Evolutionary conservation across 768 basidiomycete species (phyloP).

Genomic region (Mycena latifolia): DNA sequence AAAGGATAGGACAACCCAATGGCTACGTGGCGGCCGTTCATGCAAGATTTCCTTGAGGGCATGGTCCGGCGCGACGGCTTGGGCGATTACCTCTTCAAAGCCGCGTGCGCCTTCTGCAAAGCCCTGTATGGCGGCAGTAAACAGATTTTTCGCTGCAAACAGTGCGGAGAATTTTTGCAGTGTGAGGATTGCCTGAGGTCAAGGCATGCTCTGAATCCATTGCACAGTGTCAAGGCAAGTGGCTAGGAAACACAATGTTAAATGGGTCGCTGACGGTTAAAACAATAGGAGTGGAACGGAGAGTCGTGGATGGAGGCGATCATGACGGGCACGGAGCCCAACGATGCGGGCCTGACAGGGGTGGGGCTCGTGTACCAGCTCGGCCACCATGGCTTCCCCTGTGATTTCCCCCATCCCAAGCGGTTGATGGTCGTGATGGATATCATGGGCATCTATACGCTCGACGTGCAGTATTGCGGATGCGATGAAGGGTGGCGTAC

Average conservation of each 20-base stretch:
- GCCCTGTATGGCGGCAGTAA: fast-evolving
- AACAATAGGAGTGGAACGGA: not conserved
- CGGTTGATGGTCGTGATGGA: not conserved
- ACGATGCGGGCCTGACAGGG: too few relatives aligned
- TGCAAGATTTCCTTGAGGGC: not conserved
- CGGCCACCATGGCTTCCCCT: too few relatives aligned
- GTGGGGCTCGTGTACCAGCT: slow-evolving; percentile 4
- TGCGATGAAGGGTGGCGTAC: not conserved
- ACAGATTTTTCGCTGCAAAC: slow-evolving; percentile 13
- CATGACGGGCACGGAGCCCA: too few relatives aligned
- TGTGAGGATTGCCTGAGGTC: not conserved
- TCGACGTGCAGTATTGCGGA: not conserved
- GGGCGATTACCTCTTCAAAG: not conserved
- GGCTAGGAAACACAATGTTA: not conserved
- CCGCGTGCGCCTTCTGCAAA: not conserved
- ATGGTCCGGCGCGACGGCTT: not conserved
- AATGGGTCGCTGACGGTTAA: not conserved
- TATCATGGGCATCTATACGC: not conserved
- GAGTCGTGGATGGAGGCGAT: not conserved
- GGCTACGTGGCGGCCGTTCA: not conserved
- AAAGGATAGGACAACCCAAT: slow-evolving; percentile 20
- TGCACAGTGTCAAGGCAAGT: slow-evolving; percentile 15
- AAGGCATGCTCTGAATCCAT: not conserved
- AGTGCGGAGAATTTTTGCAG: slow-evolving; percentile 21
- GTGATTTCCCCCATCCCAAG: too few relatives aligned